A percentile compares a stretch with the other conserved stretches of the same genome.
phyloP scores from a whole-genome alignment of 352 stramenopile species.

The Phytophthora lateralis region DNA sequence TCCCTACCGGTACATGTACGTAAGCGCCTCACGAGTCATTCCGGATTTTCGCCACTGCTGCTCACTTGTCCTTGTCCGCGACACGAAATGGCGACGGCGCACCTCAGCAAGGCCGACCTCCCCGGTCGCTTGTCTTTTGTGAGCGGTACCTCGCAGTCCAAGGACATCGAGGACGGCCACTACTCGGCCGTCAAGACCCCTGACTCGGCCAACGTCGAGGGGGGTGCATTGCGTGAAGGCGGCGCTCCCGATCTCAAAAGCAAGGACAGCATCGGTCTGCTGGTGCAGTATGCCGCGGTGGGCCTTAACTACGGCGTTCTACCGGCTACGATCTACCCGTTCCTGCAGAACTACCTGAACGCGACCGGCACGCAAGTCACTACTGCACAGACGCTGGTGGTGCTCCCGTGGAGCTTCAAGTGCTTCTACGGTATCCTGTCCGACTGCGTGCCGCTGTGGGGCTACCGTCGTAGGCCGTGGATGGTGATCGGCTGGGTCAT shows the following conservation, averaged over 20 bases:
- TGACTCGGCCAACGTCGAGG: conserved; percentile 10
- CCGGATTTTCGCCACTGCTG: conserved; percentile 3
- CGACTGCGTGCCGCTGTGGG: conserved; percentile 28
- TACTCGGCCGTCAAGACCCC: conserved; percentile 15
- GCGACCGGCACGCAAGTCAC: conserved; percentile 22
- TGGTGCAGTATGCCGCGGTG: conserved; percentile 34
- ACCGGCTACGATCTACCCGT: conserved; percentile 37
- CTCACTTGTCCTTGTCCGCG: not conserved
- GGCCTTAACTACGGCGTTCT: conserved; percentile 35
- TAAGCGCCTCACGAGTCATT: not conserved
- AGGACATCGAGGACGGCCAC: conserved; percentile 18
- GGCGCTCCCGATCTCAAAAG: conserved; percentile 19
- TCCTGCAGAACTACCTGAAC: conserved; percentile 40
- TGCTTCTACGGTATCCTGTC: conserved; percentile 34
- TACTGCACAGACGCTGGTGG: conserved; percentile 36
- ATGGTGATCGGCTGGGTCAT: conserved; percentile 51
- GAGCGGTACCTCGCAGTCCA: conserved; percentile 21
- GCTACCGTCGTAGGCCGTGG: conserved; percentile 24
- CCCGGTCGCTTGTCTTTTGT: conserved; percentile 21
- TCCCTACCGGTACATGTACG: no score
- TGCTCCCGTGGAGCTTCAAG: conserved; percentile 54
- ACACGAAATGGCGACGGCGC: not conserved
- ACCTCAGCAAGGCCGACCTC: conserved; percentile 12
- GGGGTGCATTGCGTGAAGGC: conserved; percentile 30
- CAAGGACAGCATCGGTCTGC: conserved; percentile 35